Evolutionary conservation across 202 grass and related monocot species (phyloP).

Genomic region (Panicum hallii): DNA sequence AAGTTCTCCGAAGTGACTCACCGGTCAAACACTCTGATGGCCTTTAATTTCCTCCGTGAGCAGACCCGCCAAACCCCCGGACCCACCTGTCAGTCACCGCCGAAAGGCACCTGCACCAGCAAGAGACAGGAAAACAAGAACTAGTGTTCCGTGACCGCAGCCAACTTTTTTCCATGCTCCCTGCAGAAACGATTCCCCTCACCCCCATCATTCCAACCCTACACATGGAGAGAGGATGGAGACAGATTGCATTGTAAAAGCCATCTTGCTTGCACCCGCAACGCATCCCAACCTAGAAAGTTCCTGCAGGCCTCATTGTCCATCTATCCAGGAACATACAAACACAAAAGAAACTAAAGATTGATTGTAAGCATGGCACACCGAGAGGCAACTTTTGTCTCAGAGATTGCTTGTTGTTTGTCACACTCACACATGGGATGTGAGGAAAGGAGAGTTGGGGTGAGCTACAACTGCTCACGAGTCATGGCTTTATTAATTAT

Average conservation of each 20-base stretch:
- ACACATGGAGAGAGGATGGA: slow-evolving; percentile 1
- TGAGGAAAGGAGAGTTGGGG: slow-evolving; percentile 19
- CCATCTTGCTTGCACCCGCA: slow-evolving; percentile 38
- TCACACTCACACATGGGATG: slow-evolving; percentile 25
- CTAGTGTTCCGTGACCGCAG: slow-evolving; percentile 46
- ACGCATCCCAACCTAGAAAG: slow-evolving; percentile 43
- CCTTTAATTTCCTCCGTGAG: neutral
- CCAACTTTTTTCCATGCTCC: slow-evolving; percentile 35
- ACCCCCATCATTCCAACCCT: slow-evolving; percentile 42
- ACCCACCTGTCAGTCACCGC: neutral
- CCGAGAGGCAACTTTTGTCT: slow-evolving; percentile 22
- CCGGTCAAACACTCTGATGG: slow-evolving; percentile 43
- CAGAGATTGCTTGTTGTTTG: slow-evolving; percentile 5
- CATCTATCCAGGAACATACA: slow-evolving; percentile 38
- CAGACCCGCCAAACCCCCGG: slow-evolving; percentile 3
- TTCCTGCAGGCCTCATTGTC: slow-evolving; percentile 6
- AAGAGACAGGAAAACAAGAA: slow-evolving; percentile 46
- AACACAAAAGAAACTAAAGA: neutral
- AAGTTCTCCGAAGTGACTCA: slow-evolving; percentile 40
- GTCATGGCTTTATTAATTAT: slow-evolving; percentile 17
- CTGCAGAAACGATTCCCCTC: slow-evolving; percentile 47
- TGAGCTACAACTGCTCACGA: slow-evolving; percentile 14
- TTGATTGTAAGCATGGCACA: slow-evolving; percentile 19
- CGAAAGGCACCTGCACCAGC: slow-evolving; percentile 11
- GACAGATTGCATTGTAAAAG: slow-evolving; percentile 25